phyloP scores from a whole-genome alignment of 768 basidiomycete species.

The Rossbeevera mucosa region DNA sequence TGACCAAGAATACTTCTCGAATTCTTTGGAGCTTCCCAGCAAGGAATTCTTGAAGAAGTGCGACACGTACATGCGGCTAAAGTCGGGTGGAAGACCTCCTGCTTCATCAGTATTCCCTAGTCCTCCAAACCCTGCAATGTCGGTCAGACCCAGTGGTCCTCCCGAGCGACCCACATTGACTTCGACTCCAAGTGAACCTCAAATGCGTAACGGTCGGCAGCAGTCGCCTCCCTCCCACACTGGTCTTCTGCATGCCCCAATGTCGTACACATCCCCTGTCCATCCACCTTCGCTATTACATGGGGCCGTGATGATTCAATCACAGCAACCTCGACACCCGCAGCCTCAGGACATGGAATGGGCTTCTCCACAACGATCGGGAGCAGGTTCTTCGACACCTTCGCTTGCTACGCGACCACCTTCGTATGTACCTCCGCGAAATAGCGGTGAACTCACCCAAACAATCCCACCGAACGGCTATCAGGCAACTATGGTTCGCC shows the following conservation, averaged over 20 bases:
- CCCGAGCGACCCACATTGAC: slow-evolving; percentile 46
- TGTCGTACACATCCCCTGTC: slow-evolving; percentile 41
- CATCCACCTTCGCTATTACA: slow-evolving; percentile 46
- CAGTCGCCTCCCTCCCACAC: slow-evolving; percentile 40
- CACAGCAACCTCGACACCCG: slow-evolving; percentile 36
- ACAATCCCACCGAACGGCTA: slow-evolving; percentile 41
- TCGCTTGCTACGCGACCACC: slow-evolving; percentile 44
- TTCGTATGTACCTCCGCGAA: slow-evolving; percentile 46
- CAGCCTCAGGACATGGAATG: slow-evolving; percentile 45
- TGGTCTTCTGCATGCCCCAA: slow-evolving; percentile 37
- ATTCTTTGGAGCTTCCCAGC: slow-evolving; percentile 81
- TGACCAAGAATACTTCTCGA: slow-evolving; percentile 90
- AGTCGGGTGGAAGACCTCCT: slow-evolving; percentile 50
- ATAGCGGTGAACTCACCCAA: slow-evolving; percentile 41
- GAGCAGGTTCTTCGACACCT: slow-evolving; percentile 29
- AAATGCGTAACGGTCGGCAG: slow-evolving; percentile 36
- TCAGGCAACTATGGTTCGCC: slow-evolving; percentile 43
- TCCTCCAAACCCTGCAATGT: slow-evolving; percentile 22
- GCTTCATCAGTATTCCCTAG: slow-evolving; percentile 28
- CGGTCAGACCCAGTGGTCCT: slow-evolving; percentile 30
- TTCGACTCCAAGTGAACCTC: slow-evolving; percentile 35
- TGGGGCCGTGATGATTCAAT: slow-evolving; percentile 40
- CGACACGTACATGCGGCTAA: slow-evolving; percentile 81
- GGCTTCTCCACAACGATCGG: slow-evolving; percentile 36
- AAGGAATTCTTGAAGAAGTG: slow-evolving; percentile 97